A percentile compares a stretch with the other conserved stretches of the same genome.
phyloP scores from a whole-genome alignment of 2,329 filamentous ascomycete species.

The Allantophomopsis cytisporea region DNA sequence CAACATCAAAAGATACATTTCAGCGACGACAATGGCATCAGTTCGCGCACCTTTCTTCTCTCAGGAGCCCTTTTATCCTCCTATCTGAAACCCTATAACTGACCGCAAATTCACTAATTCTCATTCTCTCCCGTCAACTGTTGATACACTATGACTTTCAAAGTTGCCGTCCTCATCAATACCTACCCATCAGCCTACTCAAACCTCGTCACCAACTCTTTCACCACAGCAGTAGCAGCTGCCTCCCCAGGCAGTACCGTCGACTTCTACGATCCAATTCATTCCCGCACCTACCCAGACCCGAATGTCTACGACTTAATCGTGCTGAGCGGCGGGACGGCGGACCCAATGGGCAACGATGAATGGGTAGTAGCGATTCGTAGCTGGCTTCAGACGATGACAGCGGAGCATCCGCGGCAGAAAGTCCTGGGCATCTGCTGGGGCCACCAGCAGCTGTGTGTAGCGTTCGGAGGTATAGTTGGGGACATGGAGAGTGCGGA shows the following conservation, averaged over 20 bases:
- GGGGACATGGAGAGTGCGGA: conserved; percentile 23
- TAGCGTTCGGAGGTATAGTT: conserved; percentile 23
- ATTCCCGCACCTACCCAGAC: conserved; percentile 17
- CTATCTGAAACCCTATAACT: too few relatives aligned
- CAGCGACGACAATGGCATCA: too few relatives aligned
- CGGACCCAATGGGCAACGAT: conserved; percentile 23
- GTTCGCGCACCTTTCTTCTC: too few relatives aligned
- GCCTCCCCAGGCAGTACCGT: conserved; percentile 4
- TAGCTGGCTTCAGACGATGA: conserved; percentile 22
- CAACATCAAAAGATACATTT: too few relatives aligned
- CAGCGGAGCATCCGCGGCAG: conserved; percentile 12
- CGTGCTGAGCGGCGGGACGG: conserved; percentile 27
- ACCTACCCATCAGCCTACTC: neutral
- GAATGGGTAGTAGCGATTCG: conserved; percentile 28
- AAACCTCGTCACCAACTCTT: neutral
- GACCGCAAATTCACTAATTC: too few relatives aligned
- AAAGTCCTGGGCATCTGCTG: conserved; percentile 26
- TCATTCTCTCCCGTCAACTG: too few relatives aligned
- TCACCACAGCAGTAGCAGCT: neutral
- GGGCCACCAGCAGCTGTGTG: conserved; percentile 28
- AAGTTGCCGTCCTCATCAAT: conserved; percentile 2
- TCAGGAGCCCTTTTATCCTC: too few relatives aligned
- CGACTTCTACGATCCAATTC: conserved; percentile 15
- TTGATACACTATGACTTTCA: neutral
- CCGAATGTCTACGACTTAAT: conserved; percentile 26